phyloP scores from a whole-genome alignment of 176 grass and related monocot genomes.

The Rhynchospora breviuscula region DNA sequence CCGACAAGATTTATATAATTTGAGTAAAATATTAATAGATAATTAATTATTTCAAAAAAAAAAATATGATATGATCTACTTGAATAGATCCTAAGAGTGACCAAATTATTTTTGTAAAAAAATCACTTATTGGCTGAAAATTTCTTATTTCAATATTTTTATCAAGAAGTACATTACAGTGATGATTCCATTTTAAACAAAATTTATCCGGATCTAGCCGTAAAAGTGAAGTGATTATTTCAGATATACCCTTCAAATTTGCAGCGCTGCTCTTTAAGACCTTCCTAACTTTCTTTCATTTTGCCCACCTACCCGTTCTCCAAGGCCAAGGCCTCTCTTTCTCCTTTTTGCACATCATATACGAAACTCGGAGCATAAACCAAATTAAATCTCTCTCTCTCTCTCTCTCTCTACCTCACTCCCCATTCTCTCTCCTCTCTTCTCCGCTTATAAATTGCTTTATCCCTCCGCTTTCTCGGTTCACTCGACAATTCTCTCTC shows the following conservation, averaged over 20 bases:
- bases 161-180: neutral
- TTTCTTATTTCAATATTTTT: neutral
- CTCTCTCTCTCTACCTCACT: too few species aligned
- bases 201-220: neutral
- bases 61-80: neutral
- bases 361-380: constrained; percentile 10
- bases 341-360: neutral
- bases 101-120: neutral
- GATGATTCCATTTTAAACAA: neutral
- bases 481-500: neutral
- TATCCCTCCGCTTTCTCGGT: neutral
- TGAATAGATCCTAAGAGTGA: neutral
- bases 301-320: neutral
- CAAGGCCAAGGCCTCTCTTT: neutral
- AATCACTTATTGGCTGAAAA: neutral
- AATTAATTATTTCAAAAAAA: neutral
- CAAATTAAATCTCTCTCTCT: neutral
- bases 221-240: neutral
- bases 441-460: neutral
- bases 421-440: neutral
- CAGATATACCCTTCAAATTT: neutral
- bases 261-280: neutral
- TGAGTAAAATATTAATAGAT: neutral
- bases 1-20: neutral
- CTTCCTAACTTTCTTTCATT: neutral